Evolutionary conservation across 257 asterid genomes (phyloP).

Genomic region (Rubia yunnanensis): DNA sequence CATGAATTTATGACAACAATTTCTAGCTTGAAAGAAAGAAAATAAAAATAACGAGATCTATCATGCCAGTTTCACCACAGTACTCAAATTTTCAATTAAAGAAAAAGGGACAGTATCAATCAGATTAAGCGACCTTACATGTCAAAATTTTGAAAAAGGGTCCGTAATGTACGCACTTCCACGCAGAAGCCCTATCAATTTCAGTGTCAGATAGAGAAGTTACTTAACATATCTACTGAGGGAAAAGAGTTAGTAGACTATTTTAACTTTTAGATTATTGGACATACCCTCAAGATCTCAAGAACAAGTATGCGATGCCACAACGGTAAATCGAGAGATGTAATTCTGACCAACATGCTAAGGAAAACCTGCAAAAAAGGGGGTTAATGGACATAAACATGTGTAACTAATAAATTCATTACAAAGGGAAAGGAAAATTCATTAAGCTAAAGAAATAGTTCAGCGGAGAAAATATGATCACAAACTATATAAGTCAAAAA

Average conservation of each 20-base stretch:
- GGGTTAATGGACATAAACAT: neutral
- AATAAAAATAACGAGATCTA: no score
- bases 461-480: neutral
- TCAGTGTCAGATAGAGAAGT: conserved; percentile 12
- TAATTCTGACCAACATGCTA: conserved; percentile 84
- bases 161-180: conserved; percentile 90
- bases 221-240: neutral
- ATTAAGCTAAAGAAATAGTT: neutral
- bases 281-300: conserved; percentile 85
- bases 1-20: neutral
- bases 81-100: neutral
- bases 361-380: conserved; percentile 69
- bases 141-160: conserved; percentile 93
- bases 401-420: neutral
- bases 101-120: neutral
- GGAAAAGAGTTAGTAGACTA: neutral
- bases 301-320: conserved; percentile 99
- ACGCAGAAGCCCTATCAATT: conserved; percentile 86
- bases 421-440: neutral
- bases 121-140: conserved; percentile 50
- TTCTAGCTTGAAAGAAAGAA: neutral
- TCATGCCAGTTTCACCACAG: neutral
- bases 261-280: neutral
- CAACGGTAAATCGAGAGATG: conserved; percentile 84
- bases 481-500: neutral